Evolutionary conservation across 352 stramenopile genomes (phyloP).

Genomic region (Halophytophthora polymorphica): DNA sequence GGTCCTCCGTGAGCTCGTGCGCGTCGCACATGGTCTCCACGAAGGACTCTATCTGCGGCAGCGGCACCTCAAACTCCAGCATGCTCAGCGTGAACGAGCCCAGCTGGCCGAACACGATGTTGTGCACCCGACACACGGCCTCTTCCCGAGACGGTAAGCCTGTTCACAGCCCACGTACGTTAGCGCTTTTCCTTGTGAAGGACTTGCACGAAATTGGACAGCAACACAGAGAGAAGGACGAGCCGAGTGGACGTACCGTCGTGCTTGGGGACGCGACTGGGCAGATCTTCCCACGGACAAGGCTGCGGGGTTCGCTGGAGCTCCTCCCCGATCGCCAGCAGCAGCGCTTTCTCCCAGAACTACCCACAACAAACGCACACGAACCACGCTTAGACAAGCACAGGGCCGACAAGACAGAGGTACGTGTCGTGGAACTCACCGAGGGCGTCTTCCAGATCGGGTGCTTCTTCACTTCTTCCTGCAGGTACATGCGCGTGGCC

Average conservation of each 20-base stretch:
- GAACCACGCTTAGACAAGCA: not conserved
- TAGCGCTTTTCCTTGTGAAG: not conserved
- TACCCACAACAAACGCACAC: conserved; percentile 10
- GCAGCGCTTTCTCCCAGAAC: conserved; percentile 85
- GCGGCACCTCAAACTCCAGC: conserved; percentile 82
- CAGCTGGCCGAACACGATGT: conserved; percentile 85
- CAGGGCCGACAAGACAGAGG: not conserved
- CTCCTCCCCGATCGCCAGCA: conserved; percentile 81
- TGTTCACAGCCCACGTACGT: conserved; percentile 4
- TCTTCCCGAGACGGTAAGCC: conserved; percentile 69
- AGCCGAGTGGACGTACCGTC: conserved; percentile 26
- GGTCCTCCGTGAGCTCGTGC: conserved; percentile 81
- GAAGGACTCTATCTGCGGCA: conserved; percentile 79
- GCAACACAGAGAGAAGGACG: not conserved
- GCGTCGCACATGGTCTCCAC: conserved; percentile 88
- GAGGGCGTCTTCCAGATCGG: conserved; percentile 80
- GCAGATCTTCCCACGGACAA: conserved; percentile 77
- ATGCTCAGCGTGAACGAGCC: conserved; percentile 87
- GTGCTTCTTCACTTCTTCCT: conserved; percentile 84
- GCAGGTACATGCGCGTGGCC: conserved; percentile 63
- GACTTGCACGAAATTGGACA: not conserved
- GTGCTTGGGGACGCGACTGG: conserved; percentile 45
- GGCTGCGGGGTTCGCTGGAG: conserved; percentile 73
- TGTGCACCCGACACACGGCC: conserved; percentile 79
- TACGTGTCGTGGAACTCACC: conserved; percentile 19